phyloP scores from a whole-genome alignment of 2,329 filamentous ascomycete species.

The Sclerotinia spermophila region DNA sequence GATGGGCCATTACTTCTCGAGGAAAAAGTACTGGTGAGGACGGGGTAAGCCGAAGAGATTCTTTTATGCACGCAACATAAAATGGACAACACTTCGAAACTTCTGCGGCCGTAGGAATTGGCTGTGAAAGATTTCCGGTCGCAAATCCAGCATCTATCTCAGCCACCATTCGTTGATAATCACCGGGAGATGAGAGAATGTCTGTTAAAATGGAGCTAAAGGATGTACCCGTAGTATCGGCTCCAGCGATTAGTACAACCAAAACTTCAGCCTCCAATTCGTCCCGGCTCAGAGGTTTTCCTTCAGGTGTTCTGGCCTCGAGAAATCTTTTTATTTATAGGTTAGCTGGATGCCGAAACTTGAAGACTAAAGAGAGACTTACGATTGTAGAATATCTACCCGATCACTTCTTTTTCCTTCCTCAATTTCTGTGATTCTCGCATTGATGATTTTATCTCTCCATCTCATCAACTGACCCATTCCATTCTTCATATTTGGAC shows the following conservation, averaged over 20 bases:
- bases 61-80: constrained; percentile 11
- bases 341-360: neutral
- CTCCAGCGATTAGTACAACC: constrained; percentile 9
- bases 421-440: constrained; percentile 4
- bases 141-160: constrained; percentile 5
- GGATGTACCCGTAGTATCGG: constrained; percentile 8
- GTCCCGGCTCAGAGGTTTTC: neutral
- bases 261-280: constrained; percentile 11
- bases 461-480: constrained; percentile 17
- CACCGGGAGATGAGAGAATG: neutral
- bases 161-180: neutral
- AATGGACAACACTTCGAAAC: neutral
- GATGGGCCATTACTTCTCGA: neutral
- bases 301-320: neutral
- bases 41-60: constrained; percentile 9
- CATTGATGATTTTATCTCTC: constrained; percentile 5
- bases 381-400: constrained; percentile 5
- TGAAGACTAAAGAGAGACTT: neutral
- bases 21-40: constrained; percentile 10
- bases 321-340: neutral
- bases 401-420: neutral
- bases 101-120: neutral
- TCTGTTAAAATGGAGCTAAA: constrained; percentile 4
- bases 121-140: neutral
- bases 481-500: constrained; percentile 4